phyloP scores from a whole-genome alignment of 371 early-diverging fungal species.

The Saksenaea vasiformis region DNA sequence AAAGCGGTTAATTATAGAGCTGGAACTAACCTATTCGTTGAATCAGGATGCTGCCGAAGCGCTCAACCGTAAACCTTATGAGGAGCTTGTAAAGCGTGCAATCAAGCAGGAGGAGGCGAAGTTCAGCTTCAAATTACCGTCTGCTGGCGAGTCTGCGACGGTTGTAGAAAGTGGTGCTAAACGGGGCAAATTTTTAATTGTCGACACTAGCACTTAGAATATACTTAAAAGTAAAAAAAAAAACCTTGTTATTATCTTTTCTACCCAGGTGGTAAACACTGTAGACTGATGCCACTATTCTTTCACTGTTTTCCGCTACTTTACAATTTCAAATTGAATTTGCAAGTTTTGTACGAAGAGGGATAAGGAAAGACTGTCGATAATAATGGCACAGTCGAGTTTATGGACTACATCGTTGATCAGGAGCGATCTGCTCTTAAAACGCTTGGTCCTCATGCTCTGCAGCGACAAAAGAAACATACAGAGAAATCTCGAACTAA shows the following conservation, averaged over 20 bases:
- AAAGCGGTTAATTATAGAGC: not conserved
- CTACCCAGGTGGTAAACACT: too few species aligned
- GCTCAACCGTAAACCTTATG: slow-evolving; percentile 74
- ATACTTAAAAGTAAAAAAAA: not conserved
- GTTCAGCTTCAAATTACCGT: slow-evolving; percentile 21
- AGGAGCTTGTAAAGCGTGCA: slow-evolving; percentile 57
- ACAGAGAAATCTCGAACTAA: too few species aligned
- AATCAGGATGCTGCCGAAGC: slow-evolving; percentile 78
- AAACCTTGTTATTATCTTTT: too few species aligned
- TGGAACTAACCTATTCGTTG: not conserved
- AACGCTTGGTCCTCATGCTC: too few species aligned
- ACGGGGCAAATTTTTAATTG: slow-evolving; percentile 38
- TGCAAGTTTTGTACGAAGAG: too few species aligned
- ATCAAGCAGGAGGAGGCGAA: slow-evolving; percentile 44
- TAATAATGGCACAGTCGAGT: too few species aligned
- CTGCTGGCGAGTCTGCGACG: slow-evolving; percentile 18
- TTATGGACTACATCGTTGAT: too few species aligned
- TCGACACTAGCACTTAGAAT: slow-evolving; percentile 44
- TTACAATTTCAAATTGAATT: too few species aligned
- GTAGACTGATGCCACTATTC: too few species aligned
- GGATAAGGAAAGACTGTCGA: too few species aligned
- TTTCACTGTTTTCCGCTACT: not conserved
- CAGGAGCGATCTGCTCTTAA: too few species aligned
- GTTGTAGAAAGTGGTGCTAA: slow-evolving; percentile 12
- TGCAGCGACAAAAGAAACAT: too few species aligned